phyloP scores from a whole-genome alignment of 768 basidiomycete species.

The Candolleomyces eurysporus region DNA sequence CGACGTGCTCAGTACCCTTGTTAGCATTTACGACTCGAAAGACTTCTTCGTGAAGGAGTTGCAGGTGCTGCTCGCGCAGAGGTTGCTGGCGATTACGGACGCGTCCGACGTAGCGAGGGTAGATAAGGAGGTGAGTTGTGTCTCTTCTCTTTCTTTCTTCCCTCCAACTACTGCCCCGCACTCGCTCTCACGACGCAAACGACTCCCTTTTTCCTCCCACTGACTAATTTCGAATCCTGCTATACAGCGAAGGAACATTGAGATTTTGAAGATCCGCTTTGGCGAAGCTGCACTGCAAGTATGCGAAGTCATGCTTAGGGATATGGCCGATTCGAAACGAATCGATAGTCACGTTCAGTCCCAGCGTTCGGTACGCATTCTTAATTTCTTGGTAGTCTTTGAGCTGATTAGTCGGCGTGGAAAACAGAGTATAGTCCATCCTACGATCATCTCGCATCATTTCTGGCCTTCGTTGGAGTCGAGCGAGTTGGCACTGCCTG shows the following conservation, averaged over 20 bases:
- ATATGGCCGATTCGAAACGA: conserved; percentile 92
- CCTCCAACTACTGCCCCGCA: too few relatives aligned
- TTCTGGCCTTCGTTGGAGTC: conserved; percentile 92
- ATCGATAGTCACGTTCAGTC: conserved; percentile 87
- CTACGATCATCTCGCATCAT: conserved; percentile 87
- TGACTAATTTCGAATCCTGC: not conserved
- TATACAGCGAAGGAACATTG: conserved; percentile 81
- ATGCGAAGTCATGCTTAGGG: conserved; percentile 97
- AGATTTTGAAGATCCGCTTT: conserved; percentile 93
- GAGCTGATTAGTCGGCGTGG: too few relatives aligned
- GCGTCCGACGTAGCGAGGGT: conserved; percentile 60
- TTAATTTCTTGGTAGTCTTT: not conserved
- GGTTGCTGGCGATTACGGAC: conserved; percentile 76
- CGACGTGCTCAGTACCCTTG: conserved; percentile 93
- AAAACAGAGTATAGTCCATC: conserved; percentile 69
- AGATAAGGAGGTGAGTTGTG: conserved; percentile 55
- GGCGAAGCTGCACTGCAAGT: conserved; percentile 91
- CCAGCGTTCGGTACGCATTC: conserved; percentile 54
- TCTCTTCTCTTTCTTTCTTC: not conserved
- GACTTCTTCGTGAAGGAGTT: conserved; percentile 96
- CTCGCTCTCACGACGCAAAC: too few relatives aligned
- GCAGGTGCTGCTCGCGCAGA: conserved; percentile 86
- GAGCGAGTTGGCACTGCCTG: conserved; percentile 75
- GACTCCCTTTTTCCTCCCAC: too few relatives aligned
- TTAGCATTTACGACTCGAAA: conserved; percentile 96